phyloP scores from a whole-genome alignment of 441 rosid genomes.

The Geranium incanum region DNA sequence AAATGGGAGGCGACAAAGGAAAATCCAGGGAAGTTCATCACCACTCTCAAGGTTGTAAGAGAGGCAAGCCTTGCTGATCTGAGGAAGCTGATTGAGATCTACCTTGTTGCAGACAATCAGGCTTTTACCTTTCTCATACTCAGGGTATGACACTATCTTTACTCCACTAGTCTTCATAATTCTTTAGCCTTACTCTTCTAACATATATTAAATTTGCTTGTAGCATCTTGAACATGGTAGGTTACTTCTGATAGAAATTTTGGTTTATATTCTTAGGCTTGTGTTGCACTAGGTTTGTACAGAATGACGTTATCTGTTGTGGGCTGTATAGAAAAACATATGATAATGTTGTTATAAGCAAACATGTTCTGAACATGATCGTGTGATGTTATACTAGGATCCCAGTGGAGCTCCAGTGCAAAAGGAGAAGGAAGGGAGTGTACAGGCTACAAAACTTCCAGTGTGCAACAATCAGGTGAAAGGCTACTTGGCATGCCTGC shows the following conservation, averaged over 20 bases:
- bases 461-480: constrained; percentile 30
- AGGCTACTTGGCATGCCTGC: constrained; percentile 49
- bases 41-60: constrained; percentile 43
- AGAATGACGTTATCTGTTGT: no score
- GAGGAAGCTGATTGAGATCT: constrained; percentile 63
- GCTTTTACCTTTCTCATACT: constrained; percentile 47
- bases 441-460: constrained; percentile 47
- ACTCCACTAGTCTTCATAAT: no score
- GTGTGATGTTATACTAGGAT: constrained; percentile 30
- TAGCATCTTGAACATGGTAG: no score
- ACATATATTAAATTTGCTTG: no score
- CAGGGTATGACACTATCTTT: constrained; percentile 36
- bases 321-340: no score
- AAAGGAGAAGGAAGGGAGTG: constrained; percentile 45
- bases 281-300: no score
- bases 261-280: no score
- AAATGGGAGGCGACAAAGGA: constrained; percentile 61
- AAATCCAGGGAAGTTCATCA: constrained; percentile 41
- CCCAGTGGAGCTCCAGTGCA: constrained; percentile 42
- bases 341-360: no score
- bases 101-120: constrained; percentile 49
- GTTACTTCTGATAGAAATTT: no score
- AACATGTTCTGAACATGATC: no score
- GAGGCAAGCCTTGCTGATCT: constrained; percentile 58
- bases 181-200: no score